Base-by-base conservation (phyloP, 192 early-diverging fungal genomes). In the Podila horticola region DNA sequence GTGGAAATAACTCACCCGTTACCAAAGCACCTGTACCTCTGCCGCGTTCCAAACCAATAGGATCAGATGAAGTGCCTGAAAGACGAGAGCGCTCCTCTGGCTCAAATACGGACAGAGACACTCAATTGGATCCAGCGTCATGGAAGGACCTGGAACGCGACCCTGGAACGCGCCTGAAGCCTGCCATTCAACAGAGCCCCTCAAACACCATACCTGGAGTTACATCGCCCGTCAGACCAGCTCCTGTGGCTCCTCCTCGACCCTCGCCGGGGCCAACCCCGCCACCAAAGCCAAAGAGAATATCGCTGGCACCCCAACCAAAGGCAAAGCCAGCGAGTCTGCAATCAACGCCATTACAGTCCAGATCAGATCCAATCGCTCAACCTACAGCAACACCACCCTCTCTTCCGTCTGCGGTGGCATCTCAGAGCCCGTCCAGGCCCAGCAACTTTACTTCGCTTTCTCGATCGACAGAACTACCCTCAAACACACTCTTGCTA, bases 261-360 rank as follows among this genome's bases (percentile, higher is more conserved):
- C 59, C 59, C 2, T 33, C 59, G 12, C 59, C 13, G 5, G 59
- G 59, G 19, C 59, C 28, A 6, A 29, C 29, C 1, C 77, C 77
- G 4, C 77, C 77, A 15, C 77, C 77, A 24, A 81, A 81, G 31
- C 77, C 77, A 22, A 81, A 81, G 62, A 58, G 77, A 34, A 81
- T 81, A 15, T 81, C 77, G 0, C 70, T 69, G 15, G 62, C 71
- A 24, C 77, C 77, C 28, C 71, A 69, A 36, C 77, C 77, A 15
- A 72, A 73, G 26, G 77, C 77, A 31, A 81, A 81, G 62, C 77
- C 77, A 28, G 68, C 64, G 62, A 72, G 48, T 17, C 58, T 81
- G 1, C 70, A 81, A 29, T 68, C 77, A 2, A 26, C 51, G 4
- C 70, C 77, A 2, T 22, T 81, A n/a, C 71, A 62, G 30, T 34